Base-by-base conservation (phyloP, 2,329 filamentous ascomycete species). In the Cercospora canescens region DNA sequence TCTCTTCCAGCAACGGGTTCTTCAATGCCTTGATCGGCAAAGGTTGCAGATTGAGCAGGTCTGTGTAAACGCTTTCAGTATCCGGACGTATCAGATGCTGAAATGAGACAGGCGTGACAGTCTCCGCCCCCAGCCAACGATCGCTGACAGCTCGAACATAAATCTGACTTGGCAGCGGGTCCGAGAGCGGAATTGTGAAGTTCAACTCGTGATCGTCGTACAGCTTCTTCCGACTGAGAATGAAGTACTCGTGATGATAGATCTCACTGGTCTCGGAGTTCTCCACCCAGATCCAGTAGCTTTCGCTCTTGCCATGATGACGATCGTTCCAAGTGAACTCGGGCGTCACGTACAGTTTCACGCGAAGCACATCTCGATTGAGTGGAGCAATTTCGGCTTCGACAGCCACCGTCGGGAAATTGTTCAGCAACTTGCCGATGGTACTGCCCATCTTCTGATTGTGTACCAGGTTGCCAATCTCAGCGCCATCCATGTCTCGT, bases 221-320 rank as follows among this genome's bases (percentile, higher is more conserved):
- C 2, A 99, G 84, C 83, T 97, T 97, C 79, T 88, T 92, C 69
- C 93, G 86, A 68, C 89, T 96, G 6, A 99, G 85, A 64, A 99
- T 95, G 80, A 99, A 98, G 79, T 91, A 97, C 77, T 99, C 95
- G 70, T 98, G 92, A 74, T 99, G 95, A 74, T 97, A 98, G 45
- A 99, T 98, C 78, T 98, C 94, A 0, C 93, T 94, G 0, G 94
- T 97, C 73, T 98, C 95, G 0, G 94, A 97, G 76, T 98, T 97
- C 78, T 99, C 95, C 3, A 99, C 94, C 96, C 95, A 99, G 65
- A 99, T 91, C 87, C 96, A 99, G 81, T 96, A 99, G 4, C 94
- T 94, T 75, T 99, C 95, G 0, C 94, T 97, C 2, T 89, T 93
- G 18, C 96, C 96, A 75, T 99, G 94, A 66, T 97, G 87, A 55